These are phyloP conservation scores for Cryptococcus jaspeensis DNA, from an alignment of 1,284 basidiomycete species.

Conservation along the genomic window DNA sequence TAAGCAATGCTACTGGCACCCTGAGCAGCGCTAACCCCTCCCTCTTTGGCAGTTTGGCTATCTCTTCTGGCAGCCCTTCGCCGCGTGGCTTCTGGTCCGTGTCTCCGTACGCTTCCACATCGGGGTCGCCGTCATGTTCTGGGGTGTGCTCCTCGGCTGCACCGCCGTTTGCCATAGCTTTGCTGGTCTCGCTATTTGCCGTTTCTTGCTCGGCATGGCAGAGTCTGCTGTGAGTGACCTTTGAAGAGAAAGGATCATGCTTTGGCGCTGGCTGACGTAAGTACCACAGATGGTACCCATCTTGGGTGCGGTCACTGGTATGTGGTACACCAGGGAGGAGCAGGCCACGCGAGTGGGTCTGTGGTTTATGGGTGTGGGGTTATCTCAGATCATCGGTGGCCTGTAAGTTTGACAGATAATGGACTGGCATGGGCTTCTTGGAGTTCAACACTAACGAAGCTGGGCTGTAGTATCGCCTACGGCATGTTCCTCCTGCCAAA, in stretches of 20 bases:
- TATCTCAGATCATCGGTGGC: constrained; percentile 19
- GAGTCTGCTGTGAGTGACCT: constrained; percentile 15
- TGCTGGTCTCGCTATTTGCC: constrained; percentile 7
- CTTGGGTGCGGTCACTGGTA: constrained; percentile 8
- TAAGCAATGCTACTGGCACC: too few relatives aligned
- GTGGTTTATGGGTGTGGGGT: constrained; percentile 15
- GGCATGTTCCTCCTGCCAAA: constrained; percentile 8
- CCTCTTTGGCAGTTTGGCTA: constrained; percentile 8
- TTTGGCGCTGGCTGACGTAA: not conserved
- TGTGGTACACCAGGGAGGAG: constrained; percentile 13
- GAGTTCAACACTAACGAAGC: too few relatives aligned
- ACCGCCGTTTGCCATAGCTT: constrained; percentile 20
- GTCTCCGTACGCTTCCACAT: constrained; percentile 6
- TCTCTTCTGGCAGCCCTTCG: constrained; percentile 14
- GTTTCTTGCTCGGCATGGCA: constrained; percentile 22
- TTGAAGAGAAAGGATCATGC: not conserved
- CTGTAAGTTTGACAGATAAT: not conserved
- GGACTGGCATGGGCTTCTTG: not conserved
- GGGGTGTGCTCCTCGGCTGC: constrained; percentile 9
- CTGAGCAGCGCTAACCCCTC: not conserved
- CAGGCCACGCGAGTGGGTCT: constrained; percentile 15
- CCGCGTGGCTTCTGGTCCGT: constrained; percentile 1
- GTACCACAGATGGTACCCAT: constrained; percentile 6
- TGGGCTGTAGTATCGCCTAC: constrained; percentile 7
- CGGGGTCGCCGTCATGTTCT: constrained; percentile 1